A percentile compares a stretch with the other conserved stretches of the same genome.
Evolutionary conservation across 2,329 filamentous ascomycete genomes (phyloP).

Genomic region (Aspergillus uvarum): DNA sequence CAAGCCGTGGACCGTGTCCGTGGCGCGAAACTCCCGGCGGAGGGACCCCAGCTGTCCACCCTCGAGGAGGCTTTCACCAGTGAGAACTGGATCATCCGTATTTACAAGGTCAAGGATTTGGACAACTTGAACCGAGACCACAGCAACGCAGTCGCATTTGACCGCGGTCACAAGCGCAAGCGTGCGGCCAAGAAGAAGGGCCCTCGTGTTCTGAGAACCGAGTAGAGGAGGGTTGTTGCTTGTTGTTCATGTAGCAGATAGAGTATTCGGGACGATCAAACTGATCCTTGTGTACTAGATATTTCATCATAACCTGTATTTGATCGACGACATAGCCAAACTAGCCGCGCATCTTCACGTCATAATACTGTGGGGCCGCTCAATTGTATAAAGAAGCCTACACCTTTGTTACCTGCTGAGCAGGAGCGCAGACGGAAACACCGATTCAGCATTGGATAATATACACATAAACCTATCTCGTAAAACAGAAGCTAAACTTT

Average conservation of each 20-base stretch:
- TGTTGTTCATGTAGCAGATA: conserved; percentile 13
- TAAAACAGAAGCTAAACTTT: neutral
- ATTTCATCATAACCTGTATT: conserved; percentile 6
- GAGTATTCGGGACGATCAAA: conserved; percentile 8
- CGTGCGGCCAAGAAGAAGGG: conserved; percentile 47
- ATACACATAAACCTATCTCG: neutral
- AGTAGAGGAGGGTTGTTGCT: conserved; percentile 28
- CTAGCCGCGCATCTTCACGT: neutral
- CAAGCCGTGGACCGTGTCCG: conserved; percentile 91
- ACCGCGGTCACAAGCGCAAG: conserved; percentile 55
- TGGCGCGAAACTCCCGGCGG: conserved; percentile 73
- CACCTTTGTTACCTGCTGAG: too few species aligned
- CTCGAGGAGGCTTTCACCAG: conserved; percentile 97
- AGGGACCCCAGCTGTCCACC: conserved; percentile 80
- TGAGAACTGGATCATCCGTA: conserved; percentile 99
- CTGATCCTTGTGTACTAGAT: neutral
- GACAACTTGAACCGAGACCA: conserved; percentile 95
- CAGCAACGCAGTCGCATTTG: conserved; percentile 57
- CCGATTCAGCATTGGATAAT: neutral
- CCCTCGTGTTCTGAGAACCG: conserved; percentile 45
- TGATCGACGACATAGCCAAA: neutral
- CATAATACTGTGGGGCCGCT: neutral
- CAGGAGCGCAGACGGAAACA: neutral
- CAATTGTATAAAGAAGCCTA: neutral
- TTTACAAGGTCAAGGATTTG: conserved; percentile 99